Conservation (phyloP, 257 asterid genomes). For the Nicotiana sylvestris region DNA sequence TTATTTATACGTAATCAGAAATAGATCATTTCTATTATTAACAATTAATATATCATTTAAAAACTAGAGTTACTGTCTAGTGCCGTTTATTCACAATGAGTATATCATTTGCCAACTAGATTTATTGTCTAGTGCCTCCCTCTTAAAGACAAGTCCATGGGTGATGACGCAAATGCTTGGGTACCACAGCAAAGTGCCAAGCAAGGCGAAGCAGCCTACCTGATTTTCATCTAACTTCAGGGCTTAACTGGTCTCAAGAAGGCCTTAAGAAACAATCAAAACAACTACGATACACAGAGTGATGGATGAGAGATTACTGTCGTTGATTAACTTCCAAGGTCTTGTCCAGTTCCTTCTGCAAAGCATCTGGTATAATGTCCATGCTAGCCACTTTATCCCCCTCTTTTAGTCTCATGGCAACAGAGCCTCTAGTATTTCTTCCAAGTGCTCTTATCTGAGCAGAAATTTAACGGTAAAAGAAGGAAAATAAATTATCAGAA, state of each 20-base stretch:
- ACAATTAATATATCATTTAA: neutral
- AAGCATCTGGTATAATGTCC: slow-evolving; percentile 82
- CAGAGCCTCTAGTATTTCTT: slow-evolving; percentile 86
- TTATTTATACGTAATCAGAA: neutral
- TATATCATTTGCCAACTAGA: neutral
- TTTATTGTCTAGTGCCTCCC: neutral
- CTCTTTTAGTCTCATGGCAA: slow-evolving; percentile 85
- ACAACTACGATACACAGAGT: neutral
- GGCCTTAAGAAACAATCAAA: neutral
- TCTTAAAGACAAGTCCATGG: neutral
- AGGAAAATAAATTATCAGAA: neutral
- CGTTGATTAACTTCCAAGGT: slow-evolving; percentile 31
- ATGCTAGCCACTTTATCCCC: slow-evolving; percentile 92
- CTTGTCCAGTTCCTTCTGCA: slow-evolving; percentile 45
- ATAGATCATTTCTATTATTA: neutral
- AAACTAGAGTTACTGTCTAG: neutral
- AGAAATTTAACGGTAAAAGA: slow-evolving; percentile 22
- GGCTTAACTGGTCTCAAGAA: neutral
- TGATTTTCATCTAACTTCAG: neutral
- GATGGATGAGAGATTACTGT: slow-evolving; percentile 32
- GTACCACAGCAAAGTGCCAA: neutral
- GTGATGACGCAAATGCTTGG: neutral
- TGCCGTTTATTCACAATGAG: neutral
- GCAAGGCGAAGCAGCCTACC: neutral
- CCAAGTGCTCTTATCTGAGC: slow-evolving; percentile 83